Conservation (phyloP, 306 rosid genomes). For the Prunus campanulata region DNA sequence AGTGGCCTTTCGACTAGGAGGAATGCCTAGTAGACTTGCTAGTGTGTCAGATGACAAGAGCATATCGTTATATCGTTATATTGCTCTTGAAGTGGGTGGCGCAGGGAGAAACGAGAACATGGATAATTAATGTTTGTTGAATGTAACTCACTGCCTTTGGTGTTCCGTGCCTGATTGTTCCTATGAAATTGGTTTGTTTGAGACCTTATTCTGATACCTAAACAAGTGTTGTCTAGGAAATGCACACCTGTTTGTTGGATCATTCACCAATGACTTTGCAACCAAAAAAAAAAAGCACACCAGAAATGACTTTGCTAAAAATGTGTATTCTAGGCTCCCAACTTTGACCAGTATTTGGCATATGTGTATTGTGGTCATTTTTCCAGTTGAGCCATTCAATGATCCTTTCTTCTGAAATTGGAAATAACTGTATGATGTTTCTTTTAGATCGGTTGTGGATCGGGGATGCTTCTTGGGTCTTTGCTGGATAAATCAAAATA, state of each 20-base stretch:
- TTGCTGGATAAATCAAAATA: background rate
- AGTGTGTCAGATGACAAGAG: conserved; percentile 97
- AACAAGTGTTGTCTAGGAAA: no score
- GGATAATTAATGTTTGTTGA: no score
- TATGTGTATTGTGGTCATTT: background rate
- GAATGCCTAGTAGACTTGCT: conserved; percentile 83
- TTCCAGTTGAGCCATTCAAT: background rate
- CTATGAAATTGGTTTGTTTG: no score
- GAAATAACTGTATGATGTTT: no score
- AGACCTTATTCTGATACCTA: no score
- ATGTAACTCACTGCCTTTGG: no score
- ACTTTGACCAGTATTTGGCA: background rate
- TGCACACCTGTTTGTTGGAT: no score
- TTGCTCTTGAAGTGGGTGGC: conserved; percentile 50
- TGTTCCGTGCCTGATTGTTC: no score
- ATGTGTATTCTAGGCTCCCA: background rate
- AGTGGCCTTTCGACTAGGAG: conserved; percentile 86
- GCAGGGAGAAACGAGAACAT: background rate
- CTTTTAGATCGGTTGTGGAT: background rate
- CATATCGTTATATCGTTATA: conserved; percentile 73
- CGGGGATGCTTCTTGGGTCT: background rate
- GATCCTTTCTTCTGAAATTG: background rate
- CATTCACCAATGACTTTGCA: background rate
- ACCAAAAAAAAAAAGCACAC: background rate
- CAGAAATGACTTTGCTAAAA: background rate